Evolutionary conservation across 768 basidiomycete species (phyloP).

Genomic region (Podaxis sp.): DNA sequence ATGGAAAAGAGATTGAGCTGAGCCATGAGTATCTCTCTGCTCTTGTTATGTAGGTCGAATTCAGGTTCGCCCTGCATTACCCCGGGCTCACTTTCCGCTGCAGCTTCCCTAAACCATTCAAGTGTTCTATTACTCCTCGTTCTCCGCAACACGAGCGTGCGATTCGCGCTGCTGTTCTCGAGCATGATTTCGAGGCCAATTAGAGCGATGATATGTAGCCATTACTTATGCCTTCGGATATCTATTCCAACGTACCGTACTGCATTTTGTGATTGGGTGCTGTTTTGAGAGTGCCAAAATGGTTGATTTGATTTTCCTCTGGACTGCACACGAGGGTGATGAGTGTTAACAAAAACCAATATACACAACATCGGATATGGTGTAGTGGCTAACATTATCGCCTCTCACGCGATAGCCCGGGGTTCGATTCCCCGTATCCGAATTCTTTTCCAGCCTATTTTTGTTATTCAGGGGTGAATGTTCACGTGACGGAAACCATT

Average conservation of each 20-base stretch:
- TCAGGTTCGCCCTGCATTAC: not conserved
- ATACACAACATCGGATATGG: conserved; percentile 15
- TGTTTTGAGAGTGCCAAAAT: too few species aligned
- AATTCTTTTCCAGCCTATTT: not conserved
- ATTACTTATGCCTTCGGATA: not conserved
- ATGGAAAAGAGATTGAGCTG: conserved; percentile 11
- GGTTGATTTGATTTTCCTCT: too few species aligned
- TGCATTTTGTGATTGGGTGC: not conserved
- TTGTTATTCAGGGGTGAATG: not conserved
- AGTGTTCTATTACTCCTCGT: conserved; percentile 21
- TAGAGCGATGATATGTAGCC: not conserved
- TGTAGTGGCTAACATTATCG: conserved; percentile 24
- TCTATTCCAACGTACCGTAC: not conserved
- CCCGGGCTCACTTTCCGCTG: not conserved
- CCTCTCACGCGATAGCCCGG: conserved; percentile 21
- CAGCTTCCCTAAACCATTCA: conserved; percentile 22
- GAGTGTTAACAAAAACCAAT: not conserved
- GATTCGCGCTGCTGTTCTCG: conserved; percentile 18
- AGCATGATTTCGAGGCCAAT: conserved; percentile 3
- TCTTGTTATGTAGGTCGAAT: conserved; percentile 20
- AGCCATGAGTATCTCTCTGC: conserved; percentile 19
- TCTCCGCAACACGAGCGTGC: conserved; percentile 19
- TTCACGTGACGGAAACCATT: conserved; percentile 8
- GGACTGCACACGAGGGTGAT: too few species aligned
- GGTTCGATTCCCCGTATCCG: conserved; percentile 16